Evolutionary conservation across 2,329 filamentous ascomycete genomes (phyloP).

Genomic region (Venturia oleaginea): DNA sequence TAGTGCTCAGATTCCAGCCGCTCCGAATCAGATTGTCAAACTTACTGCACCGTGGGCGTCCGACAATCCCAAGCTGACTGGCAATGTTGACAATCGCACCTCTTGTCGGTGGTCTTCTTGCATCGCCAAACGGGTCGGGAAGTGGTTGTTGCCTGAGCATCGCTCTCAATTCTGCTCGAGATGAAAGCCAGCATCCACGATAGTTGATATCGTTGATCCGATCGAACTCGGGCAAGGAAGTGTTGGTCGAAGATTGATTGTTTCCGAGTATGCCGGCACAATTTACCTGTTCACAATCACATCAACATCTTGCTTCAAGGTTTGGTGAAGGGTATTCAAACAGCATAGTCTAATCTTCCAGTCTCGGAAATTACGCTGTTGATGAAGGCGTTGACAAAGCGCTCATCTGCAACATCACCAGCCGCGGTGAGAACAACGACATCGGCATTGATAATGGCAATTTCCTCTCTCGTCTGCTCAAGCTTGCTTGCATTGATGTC

Average conservation of each 20-base stretch:
- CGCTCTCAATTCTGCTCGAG: constrained; percentile 9
- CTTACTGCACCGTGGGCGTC: constrained; percentile 13
- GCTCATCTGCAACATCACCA: constrained; percentile 42
- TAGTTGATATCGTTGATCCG: constrained; percentile 48
- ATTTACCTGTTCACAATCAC: constrained; percentile 31
- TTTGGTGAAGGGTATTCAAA: background rate
- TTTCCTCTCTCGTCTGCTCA: constrained; percentile 26
- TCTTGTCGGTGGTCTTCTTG: constrained; percentile 10
- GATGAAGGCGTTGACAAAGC: constrained; percentile 34
- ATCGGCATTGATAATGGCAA: constrained; percentile 27
- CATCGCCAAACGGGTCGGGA: constrained; percentile 6
- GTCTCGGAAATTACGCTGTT: constrained; percentile 28
- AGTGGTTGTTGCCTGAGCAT: constrained; percentile 13
- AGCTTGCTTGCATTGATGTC: constrained; percentile 39
- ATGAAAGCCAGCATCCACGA: constrained; percentile 19
- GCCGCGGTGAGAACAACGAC: constrained; percentile 26
- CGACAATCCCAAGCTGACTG: constrained; percentile 12
- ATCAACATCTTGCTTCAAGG: background rate
- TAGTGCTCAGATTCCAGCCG: background rate
- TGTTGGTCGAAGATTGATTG: constrained; percentile 37
- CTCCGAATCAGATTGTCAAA: background rate
- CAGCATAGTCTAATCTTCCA: constrained; percentile 44
- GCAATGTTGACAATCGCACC: constrained; percentile 13
- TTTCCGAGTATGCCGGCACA: constrained; percentile 45
- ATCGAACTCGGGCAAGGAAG: constrained; percentile 41